Conservation (phyloP, 2,329 filamentous ascomycete species). For the Helminthosporium solani region DNA sequence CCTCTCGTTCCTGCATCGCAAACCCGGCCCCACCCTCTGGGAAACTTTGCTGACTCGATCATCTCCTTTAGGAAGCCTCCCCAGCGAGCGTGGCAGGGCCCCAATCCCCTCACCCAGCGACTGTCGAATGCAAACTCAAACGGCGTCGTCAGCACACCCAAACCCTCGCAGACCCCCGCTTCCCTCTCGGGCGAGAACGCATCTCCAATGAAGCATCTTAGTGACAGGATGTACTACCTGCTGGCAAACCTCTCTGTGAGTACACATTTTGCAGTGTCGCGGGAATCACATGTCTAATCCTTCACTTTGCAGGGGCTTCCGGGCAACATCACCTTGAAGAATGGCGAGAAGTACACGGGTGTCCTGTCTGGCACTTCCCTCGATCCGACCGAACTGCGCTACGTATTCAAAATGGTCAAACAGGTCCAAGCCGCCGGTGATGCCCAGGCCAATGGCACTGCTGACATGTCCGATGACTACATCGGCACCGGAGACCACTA, state of each 20-base stretch:
- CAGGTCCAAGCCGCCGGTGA: conserved; percentile 46
- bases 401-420: conserved; percentile 67
- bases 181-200: conserved; percentile 50
- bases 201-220: conserved; percentile 58
- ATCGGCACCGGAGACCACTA: conserved; percentile 51
- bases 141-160: conserved; percentile 50
- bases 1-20: conserved; percentile 6
- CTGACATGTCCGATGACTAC: conserved; percentile 45
- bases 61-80: conserved; percentile 49
- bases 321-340: conserved; percentile 58
- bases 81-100: conserved; percentile 61
- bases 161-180: conserved; percentile 42
- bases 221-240: conserved; percentile 61
- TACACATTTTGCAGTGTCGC: conserved; percentile 9
- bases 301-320: conserved; percentile 52
- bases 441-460: conserved; percentile 49
- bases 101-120: conserved; percentile 62
- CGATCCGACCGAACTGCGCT: conserved; percentile 54
- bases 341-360: conserved; percentile 61
- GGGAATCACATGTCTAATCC: conserved; percentile 12
- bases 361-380: conserved; percentile 60
- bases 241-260: conserved; percentile 61
- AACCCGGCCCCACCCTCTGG: conserved; percentile 4
- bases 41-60: conserved; percentile 28
- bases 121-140: conserved; percentile 54